Base-by-base conservation (phyloP, 1,139 yeast genomes). In the Geotrichum bryndzae region DNA sequence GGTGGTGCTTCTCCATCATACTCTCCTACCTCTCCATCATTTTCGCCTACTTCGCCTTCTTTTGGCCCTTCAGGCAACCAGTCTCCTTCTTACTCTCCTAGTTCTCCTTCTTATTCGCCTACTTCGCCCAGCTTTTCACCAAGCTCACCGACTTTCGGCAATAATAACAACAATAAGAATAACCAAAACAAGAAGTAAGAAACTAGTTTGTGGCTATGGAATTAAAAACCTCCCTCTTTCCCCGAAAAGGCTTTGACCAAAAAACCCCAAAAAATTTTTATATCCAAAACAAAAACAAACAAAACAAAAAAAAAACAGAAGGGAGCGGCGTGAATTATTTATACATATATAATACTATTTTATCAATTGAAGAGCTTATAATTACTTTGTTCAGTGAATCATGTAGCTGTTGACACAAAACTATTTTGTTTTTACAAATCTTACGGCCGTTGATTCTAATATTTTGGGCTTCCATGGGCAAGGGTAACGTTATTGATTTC, bases 1-100 rank as follows among this genome's bases (percentile, higher is more conserved):
- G 94, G 92, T 65, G 85, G 92, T 0, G 82, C 90, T 0, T 95
- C 96, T 3, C 87, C 88, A 61, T 66, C 72, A 10, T 87, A 86
- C 72, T 82, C 86, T 2, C 94, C 95, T 53, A 85, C 91, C 0
- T 84, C 89, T 1, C 95, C 96, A 64, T 69, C 79, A 78, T 62
- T 84, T 82, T 60, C 84, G 0, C 92, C 92, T 63, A 86, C 91
- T 0, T 83, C 88, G 0, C 91, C 92, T 68, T 68, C 77, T 7
- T 86, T 86, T 73, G 80, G 85, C 4, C 87, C 87, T 55, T 80
- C 91, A 0, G 57, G 57, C 25, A 45, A 45, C 23, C 55, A 53
- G 55, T 83, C 89, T 0, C 91, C 77, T 15, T 57, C 64, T 1
- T 85, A 86, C 69, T 77, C 83, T 0, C 89, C 90, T 59, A 87